A percentile compares a stretch with the other conserved stretches of the same genome.
Evolutionary conservation across 108 stramenopile species (phyloP).

Genomic region (Cylindrotheca fusiformis): DNA sequence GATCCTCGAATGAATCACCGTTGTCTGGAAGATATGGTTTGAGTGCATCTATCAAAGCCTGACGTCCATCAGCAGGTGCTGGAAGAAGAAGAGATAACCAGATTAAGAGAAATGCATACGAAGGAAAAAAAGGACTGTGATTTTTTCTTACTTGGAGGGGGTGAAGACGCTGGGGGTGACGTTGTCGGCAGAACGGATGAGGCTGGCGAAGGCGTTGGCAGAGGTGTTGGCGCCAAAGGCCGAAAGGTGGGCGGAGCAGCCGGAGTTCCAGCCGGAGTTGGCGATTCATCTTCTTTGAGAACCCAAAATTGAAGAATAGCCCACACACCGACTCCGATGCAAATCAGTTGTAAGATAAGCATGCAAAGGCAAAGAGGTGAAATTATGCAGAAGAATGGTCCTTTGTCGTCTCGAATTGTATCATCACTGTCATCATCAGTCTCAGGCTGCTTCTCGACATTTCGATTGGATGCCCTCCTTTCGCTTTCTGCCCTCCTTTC

Average conservation of each 20-base stretch:
- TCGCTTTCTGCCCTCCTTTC: too few relatives aligned
- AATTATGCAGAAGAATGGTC: background rate
- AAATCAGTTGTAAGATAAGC: background rate
- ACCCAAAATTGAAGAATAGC: background rate
- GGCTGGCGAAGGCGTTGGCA: background rate
- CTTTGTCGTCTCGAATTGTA: background rate
- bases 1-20: background rate
- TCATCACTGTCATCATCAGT: too few relatives aligned
- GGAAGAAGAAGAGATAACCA: too few relatives aligned
- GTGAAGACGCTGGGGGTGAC: too few relatives aligned
- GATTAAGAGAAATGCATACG: too few relatives aligned
- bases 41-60: background rate
- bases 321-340: background rate
- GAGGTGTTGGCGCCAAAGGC: background rate
- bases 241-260: background rate
- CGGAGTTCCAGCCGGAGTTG: background rate
- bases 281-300: background rate
- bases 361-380: background rate
- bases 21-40: background rate
- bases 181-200: too few relatives aligned
- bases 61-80: too few relatives aligned
- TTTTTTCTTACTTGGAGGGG: too few relatives aligned
- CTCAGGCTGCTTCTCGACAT: too few relatives aligned
- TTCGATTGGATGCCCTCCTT: too few relatives aligned
- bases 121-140: too few relatives aligned